Base-by-base conservation (phyloP, 1,139 yeast species). In the Protomyces inouyei region DNA sequence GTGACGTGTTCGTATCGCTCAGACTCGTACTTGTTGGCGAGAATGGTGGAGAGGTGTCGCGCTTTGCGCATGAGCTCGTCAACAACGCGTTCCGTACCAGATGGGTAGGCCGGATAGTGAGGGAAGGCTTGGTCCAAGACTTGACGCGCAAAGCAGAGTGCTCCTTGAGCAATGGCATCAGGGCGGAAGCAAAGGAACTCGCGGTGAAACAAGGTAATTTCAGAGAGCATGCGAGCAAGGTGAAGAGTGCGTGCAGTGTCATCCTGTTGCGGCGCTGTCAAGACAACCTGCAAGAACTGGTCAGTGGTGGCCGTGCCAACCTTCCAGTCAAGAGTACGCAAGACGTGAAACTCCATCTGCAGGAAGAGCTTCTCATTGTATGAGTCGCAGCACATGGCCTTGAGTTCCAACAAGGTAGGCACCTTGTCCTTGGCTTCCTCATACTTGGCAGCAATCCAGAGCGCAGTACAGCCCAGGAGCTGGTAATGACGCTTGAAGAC, bases 401-500 rank as follows among this genome's bases (percentile, higher is more conserved):
- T 81, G 69, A 92, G 81, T 72, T 91, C 97, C 64, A 83, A 81
- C 65, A 91, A 79, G 0, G 93, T 85, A 37, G 97, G 97, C 3
- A 90, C 91, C 65, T 89, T 79, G 66, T 84, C 82, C 76, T 92
- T 92, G 73, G 88, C 88, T 75, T 91, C 97, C 72, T 89, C 91
- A 75, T 88, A 89, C 76, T 93, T 93, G 64, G 96, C 90, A 6
- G 98, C 97, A 56, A 93, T 85, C 97, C 98, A 92, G 64, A 93
- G 80, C 3, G 97, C 89, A 1, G 97, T 87, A 72, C 96, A 88
- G 1, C 97, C 97, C 14, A 93, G 93, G 68, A 93, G 79, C 74
- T 92, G 97, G 74, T 90, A 91, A 74, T 93, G 98, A 70, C 91
- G 85, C 72, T 88, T 88, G 76, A 87, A 88, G n/a, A 92, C 96